phyloP scores from a whole-genome alignment of 2,329 filamentous ascomycete genomes.

The Penicillium glabrum region DNA sequence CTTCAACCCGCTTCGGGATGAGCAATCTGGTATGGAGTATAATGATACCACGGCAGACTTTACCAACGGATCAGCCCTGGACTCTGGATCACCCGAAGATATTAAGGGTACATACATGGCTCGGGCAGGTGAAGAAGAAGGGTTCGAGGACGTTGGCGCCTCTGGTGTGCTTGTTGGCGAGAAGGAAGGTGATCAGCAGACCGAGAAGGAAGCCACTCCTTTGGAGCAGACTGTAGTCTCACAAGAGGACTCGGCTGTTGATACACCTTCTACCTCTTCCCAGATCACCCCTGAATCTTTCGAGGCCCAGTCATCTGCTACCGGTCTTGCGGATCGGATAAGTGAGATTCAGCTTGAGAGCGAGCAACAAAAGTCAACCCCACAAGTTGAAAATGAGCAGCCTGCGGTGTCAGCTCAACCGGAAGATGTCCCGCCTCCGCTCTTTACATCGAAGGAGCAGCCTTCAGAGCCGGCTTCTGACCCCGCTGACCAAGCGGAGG shows the following conservation, averaged over 20 bases:
- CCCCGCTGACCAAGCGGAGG: conserved; percentile 18
- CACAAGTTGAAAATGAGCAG: conserved; percentile 8
- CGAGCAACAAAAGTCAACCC: conserved; percentile 3
- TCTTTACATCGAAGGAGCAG: conserved; percentile 54
- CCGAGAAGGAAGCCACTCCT: not conserved
- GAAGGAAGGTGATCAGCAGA: conserved; percentile 58
- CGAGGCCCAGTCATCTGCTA: conserved; percentile 51
- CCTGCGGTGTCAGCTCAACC: conserved; percentile 53
- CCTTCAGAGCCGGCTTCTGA: conserved; percentile 22
- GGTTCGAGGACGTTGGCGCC: conserved; percentile 82
- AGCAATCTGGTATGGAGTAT: conserved; percentile 58
- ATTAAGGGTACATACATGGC: conserved; percentile 72
- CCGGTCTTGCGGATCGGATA: conserved; percentile 56
- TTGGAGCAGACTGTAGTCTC: not conserved
- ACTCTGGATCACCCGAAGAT: conserved; percentile 59
- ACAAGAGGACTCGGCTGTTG: not conserved
- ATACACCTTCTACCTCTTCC: conserved; percentile 3
- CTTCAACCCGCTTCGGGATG: conserved; percentile 51
- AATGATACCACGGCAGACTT: conserved; percentile 49
- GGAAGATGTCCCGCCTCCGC: conserved; percentile 68
- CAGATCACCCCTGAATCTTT: conserved; percentile 22
- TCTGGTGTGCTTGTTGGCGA: conserved; percentile 72
- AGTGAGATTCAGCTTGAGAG: conserved; percentile 58
- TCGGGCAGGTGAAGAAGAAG: conserved; percentile 83
- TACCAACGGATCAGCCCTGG: conserved; percentile 43